Evolutionary conservation across 257 asterid genomes (phyloP), one percentile per base, ranked within the genome.

Genomic region (Scutellaria baicalensis): DNA sequence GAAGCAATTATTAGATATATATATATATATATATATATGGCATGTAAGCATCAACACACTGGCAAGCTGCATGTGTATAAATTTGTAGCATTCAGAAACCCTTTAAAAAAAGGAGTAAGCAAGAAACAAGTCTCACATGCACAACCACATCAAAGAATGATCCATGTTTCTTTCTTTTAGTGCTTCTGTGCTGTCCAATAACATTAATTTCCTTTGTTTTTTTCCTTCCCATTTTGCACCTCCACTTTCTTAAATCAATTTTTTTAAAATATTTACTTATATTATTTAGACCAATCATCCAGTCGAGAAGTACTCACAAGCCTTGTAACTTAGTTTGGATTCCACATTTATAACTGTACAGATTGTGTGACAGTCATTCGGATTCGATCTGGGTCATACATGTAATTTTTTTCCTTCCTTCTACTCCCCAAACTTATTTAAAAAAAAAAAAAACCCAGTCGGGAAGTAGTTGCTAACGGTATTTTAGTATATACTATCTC

Each of bases 41-140:
- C 42, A 44, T 6, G 73, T 68, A 64, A 68, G 35, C 66, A 74
- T 78, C 68, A 64, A 35, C 18, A 50, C 10, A 38, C 72, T 69
- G 75, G 76, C 68, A 57, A 36, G 11, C 8, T 44, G 73, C 77
- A 71, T 39, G 65, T 52, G 70, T 45, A 18, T 55, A 61, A 9
- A 10, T 66, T 68, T 71, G 75, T 77, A 66, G 70, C 23, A 66
- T 50, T 47, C 39, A 9, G 17, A 60, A 71, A 10, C 1, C 36
- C 38, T 40, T 38, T 16, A 16, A 43, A 54, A 56, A 52, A 11
- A 18, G 3, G 4, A 60, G 16, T 27, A 47, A 14, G 31, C 2
- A 55, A 44, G 35, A 50, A 73, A 57, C 62, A 64, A 74, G 38
- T 52, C 18, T 74, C 82, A 78, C 76, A 68, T 73, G 79, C 67